Percentiles rank a stretch among this genome's conserved stretches.
Evolutionary conservation across 176 grass and related monocot genomes (phyloP).

Genomic region (Cenchrus purpureus): DNA sequence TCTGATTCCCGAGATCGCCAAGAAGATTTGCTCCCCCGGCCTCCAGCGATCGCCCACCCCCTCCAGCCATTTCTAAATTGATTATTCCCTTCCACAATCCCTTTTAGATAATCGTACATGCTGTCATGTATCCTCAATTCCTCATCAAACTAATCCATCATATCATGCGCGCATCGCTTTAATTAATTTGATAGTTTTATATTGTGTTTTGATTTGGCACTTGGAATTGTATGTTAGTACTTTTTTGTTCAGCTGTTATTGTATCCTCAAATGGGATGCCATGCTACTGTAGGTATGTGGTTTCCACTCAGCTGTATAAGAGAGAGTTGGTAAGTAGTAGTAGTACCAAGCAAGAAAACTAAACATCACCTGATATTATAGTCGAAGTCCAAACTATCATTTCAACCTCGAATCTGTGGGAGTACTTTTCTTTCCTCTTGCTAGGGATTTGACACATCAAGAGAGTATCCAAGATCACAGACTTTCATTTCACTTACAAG

Average conservation of each 20-base stretch:
- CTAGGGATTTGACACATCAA: neutral
- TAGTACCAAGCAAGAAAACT: neutral
- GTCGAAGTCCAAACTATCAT: neutral
- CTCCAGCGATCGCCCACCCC: neutral
- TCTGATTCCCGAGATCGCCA: conserved; percentile 47
- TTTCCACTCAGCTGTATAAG: neutral
- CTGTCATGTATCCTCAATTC: neutral
- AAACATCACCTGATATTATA: neutral
- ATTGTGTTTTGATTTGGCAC: conserved; percentile 17
- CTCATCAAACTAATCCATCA: conserved; percentile 9
- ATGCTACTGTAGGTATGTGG: neutral
- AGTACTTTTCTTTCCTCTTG: neutral
- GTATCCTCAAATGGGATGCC: neutral
- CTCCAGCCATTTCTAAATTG: conserved; percentile 2
- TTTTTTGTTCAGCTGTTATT: neutral
- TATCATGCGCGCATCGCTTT: neutral
- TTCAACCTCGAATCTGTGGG: neutral
- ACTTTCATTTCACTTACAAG: neutral
- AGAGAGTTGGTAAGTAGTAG: neutral
- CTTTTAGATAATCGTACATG: conserved; percentile 16
- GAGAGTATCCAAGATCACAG: neutral
- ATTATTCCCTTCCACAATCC: neutral
- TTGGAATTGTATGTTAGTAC: conserved; percentile 7
- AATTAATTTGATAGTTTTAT: conserved; percentile 14
- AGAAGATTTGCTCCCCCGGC: conserved; percentile 47